These are phyloP conservation scores for Calonectria pauciramosa DNA, from an alignment of 2,329 filamentous ascomycete genomes.

Conservation along the genomic window DNA sequence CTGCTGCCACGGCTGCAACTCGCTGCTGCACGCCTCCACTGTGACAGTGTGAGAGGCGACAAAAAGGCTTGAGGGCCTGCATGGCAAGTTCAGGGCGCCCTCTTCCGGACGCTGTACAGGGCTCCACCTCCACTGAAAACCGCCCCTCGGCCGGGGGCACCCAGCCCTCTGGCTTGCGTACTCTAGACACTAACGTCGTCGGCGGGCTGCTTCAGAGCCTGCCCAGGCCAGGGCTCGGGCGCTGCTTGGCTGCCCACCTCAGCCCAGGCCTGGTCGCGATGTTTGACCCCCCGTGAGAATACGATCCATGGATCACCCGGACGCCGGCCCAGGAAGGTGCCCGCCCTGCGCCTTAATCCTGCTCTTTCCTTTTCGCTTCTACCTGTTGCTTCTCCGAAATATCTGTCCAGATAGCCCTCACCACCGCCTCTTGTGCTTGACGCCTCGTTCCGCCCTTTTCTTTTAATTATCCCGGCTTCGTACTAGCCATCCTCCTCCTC, in stretches of 20 bases:
- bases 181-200: background rate
- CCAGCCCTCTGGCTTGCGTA: conserved; percentile 8
- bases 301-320: conserved; percentile 27
- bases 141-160: conserved; percentile 1
- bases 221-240: background rate
- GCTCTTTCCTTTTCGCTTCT: conserved; percentile 8
- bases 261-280: background rate
- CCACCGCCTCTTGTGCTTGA: background rate
- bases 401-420: conserved; percentile 23
- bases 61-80: conserved; percentile 21
- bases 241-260: conserved; percentile 7
- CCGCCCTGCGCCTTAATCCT: conserved; percentile 24
- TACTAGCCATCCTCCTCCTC: background rate
- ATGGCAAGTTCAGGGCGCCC: conserved; percentile 11
- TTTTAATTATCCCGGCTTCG: background rate
- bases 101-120: background rate
- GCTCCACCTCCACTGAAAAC: conserved; percentile 24
- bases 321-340: conserved; percentile 16
- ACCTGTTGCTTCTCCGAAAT: conserved; percentile 11
- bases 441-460: background rate
- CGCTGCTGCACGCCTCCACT: conserved; percentile 6
- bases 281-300: conserved; percentile 21
- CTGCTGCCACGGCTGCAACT: background rate
- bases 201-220: conserved; percentile 9
- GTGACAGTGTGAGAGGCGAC: background rate